Evolutionary conservation across 139 green algal species (phyloP).

Genomic region (Coelastrella sp.): DNA sequence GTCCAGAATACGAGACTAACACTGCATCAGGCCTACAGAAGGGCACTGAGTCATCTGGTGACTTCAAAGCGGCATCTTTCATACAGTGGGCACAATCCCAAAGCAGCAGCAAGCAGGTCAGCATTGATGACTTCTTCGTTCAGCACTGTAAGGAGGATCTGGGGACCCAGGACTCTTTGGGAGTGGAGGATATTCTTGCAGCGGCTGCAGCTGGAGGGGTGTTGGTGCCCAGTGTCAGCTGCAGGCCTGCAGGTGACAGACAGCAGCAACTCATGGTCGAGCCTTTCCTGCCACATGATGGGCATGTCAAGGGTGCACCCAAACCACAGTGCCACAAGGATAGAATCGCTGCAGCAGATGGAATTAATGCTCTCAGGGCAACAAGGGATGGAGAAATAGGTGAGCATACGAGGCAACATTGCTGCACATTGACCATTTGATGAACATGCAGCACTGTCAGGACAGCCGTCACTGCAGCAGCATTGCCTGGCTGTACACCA

Average conservation of each 20-base stretch:
- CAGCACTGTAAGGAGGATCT: background rate
- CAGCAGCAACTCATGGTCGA: background rate
- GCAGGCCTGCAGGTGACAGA: background rate
- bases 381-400: conserved; percentile 43
- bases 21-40: background rate
- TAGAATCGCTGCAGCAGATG: conserved; percentile 30
- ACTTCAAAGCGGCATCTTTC: background rate
- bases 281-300: conserved; percentile 28
- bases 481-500: too few relatives aligned
- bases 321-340: conserved; percentile 44
- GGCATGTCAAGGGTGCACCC: conserved; percentile 22
- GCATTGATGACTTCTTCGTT: conserved; percentile 3
- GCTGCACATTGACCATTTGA: background rate
- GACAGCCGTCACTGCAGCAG: background rate
- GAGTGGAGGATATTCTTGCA: conserved; percentile 10
- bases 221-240: background rate
- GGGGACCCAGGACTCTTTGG: background rate
- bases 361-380: conserved; percentile 41
- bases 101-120: conserved; percentile 21
- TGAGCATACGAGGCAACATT: background rate
- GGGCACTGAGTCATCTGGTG: background rate
- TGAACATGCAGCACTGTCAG: background rate
- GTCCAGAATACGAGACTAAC: too few relatives aligned
- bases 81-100: background rate
- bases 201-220: background rate